Evolutionary conservation across 2,329 filamentous ascomycete genomes (phyloP).

Genomic region (Phialemoniopsis sp.): DNA sequence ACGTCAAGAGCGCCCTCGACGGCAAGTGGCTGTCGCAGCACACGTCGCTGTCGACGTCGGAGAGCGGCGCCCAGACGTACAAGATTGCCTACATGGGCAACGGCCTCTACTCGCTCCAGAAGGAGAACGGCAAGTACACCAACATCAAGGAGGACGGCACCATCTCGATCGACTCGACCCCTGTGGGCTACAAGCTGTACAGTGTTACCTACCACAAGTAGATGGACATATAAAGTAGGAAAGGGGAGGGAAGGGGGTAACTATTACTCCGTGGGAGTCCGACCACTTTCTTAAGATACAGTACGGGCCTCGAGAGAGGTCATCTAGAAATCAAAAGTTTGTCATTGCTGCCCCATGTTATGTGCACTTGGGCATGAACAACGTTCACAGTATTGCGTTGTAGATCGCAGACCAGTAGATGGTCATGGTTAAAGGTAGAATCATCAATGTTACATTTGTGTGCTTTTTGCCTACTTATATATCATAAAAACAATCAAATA

Average conservation of each 20-base stretch:
- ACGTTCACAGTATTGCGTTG: too few species aligned
- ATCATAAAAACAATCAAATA: too few species aligned
- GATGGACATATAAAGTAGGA: not conserved
- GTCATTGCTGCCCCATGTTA: too few species aligned
- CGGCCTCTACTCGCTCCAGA: slow-evolving; percentile 16
- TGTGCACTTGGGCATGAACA: too few species aligned
- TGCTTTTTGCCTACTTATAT: too few species aligned
- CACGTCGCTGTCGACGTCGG: slow-evolving; percentile 8
- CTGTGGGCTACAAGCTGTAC: slow-evolving; percentile 13
- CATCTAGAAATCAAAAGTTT: too few species aligned
- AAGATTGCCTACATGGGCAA: slow-evolving; percentile 15
- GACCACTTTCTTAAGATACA: too few species aligned
- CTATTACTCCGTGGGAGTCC: too few species aligned
- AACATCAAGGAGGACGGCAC: slow-evolving; percentile 11
- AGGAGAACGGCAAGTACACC: slow-evolving; percentile 16
- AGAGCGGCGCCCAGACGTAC: slow-evolving; percentile 15
- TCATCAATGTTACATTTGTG: too few species aligned
- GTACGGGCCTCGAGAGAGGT: too few species aligned
- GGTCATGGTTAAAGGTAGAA: too few species aligned
- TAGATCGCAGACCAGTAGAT: too few species aligned
- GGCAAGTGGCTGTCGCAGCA: slow-evolving; percentile 15
- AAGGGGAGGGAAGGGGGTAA: not conserved
- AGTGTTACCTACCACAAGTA: slow-evolving; percentile 16
- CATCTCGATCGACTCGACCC: slow-evolving; percentile 9
- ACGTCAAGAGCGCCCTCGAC: slow-evolving; percentile 16